phyloP scores from a whole-genome alignment of 495 filamentous ascomycete species.

The Penicillium antarcticum region DNA sequence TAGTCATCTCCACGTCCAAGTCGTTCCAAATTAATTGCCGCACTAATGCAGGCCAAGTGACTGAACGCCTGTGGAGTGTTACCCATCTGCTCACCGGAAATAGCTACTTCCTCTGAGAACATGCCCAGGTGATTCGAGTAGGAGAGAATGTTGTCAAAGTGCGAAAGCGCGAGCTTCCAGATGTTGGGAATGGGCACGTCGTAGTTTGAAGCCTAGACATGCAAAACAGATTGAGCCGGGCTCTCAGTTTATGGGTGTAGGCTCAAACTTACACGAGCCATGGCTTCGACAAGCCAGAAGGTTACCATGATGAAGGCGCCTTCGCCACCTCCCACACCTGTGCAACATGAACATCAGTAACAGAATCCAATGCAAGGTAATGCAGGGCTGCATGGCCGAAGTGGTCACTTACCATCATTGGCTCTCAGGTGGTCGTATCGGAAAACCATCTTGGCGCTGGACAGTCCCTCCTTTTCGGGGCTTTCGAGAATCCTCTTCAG shows the following conservation, averaged over 20 bases:
- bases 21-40: constrained; percentile 66
- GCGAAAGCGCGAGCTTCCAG: constrained; percentile 56
- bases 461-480: constrained; percentile 69
- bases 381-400: not conserved
- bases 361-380: not conserved
- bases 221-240: not conserved
- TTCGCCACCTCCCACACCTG: constrained; percentile 69
- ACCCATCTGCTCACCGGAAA: constrained; percentile 67
- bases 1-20: constrained; percentile 5
- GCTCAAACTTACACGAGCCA: constrained; percentile 54
- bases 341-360: constrained; percentile 18
- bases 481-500: constrained; percentile 63
- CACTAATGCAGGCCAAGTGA: constrained; percentile 67
- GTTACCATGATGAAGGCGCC: constrained; percentile 79
- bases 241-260: not conserved
- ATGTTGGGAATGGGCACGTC: constrained; percentile 63
- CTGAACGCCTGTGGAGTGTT: constrained; percentile 75
- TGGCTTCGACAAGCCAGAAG: constrained; percentile 74
- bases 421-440: constrained; percentile 63
- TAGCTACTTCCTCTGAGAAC: constrained; percentile 73
- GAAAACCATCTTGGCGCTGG: constrained; percentile 67
- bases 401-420: constrained; percentile 56
- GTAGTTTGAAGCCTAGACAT: constrained; percentile 31
- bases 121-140: constrained; percentile 72
- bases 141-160: constrained; percentile 71